Conservation (phyloP, 2,329 filamentous ascomycete species). For the Biscogniauxia mediterranea region DNA sequence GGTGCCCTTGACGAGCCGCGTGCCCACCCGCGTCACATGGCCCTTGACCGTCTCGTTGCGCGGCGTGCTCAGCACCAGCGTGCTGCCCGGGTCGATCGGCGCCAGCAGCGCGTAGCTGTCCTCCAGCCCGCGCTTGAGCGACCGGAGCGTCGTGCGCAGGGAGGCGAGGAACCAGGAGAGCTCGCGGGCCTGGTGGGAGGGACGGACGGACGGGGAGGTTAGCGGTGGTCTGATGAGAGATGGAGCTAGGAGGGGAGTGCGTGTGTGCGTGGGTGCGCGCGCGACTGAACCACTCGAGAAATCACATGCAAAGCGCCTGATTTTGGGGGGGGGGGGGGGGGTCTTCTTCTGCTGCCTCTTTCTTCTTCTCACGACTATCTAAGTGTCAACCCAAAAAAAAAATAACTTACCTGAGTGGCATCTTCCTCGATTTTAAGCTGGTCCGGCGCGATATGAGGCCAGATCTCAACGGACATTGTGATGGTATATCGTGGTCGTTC, state of each 20-base stretch:
- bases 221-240: slow-evolving; percentile 3
- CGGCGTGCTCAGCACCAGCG: slow-evolving; percentile 82
- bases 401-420: slow-evolving; percentile 48
- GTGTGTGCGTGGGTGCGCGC: slow-evolving; percentile 5
- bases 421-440: slow-evolving; percentile 51
- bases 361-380: too few relatives aligned
- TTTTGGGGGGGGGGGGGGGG: too few relatives aligned
- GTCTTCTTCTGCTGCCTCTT: too few relatives aligned
- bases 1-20: slow-evolving; percentile 85
- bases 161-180: slow-evolving; percentile 54
- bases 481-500: slow-evolving; percentile 2
- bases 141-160: slow-evolving; percentile 46
- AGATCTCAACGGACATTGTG: slow-evolving; percentile 58
- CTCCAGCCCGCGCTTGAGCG: slow-evolving; percentile 67
- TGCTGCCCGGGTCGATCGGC: slow-evolving; percentile 80
- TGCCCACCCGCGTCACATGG: slow-evolving; percentile 84
- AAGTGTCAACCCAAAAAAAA: too few relatives aligned
- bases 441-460: slow-evolving; percentile 51
- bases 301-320: background rate
- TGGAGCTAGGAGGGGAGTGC: slow-evolving; percentile 25
- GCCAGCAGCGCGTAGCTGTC: slow-evolving; percentile 87
- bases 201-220: background rate
- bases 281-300: too few relatives aligned
- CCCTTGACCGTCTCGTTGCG: slow-evolving; percentile 91
- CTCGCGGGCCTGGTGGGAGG: slow-evolving; percentile 40